Evolutionary conservation across 2,329 filamentous ascomycete genomes (phyloP).

Genomic region (Clathrospora elynae): DNA sequence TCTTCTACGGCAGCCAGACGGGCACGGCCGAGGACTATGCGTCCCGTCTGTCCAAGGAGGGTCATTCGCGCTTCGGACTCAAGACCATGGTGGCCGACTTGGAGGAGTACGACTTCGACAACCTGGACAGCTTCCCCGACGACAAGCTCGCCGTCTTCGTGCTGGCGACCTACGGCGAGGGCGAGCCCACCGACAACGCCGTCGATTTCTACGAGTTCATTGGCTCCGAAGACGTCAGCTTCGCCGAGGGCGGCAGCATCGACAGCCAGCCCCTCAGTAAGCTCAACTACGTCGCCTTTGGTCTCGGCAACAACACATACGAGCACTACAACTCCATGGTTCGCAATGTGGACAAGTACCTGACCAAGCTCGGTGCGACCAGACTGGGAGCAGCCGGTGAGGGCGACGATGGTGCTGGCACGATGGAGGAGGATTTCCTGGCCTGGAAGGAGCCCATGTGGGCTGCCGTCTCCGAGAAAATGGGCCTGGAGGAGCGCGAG

Average conservation of each 20-base stretch:
- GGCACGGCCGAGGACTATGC: conserved; percentile 98
- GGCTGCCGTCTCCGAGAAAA: conserved; percentile 77
- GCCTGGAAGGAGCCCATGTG: conserved; percentile 99
- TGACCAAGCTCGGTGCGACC: conserved; percentile 80
- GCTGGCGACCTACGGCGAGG: conserved; percentile 95
- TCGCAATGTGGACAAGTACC: conserved; percentile 80
- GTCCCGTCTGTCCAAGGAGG: conserved; percentile 93
- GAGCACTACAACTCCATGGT: conserved; percentile 99
- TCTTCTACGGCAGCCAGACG: conserved; percentile 98
- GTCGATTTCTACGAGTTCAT: conserved; percentile 99
- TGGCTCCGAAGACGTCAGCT: conserved; percentile 77
- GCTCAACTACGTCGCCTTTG: conserved; percentile 92
- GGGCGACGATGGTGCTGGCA: conserved; percentile 95
- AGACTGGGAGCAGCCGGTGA: conserved; percentile 88
- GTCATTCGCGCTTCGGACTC: conserved; percentile 91
- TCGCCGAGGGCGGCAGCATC: conserved; percentile 68
- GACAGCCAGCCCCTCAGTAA: conserved; percentile 76
- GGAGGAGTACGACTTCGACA: conserved; percentile 97
- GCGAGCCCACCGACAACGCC: conserved; percentile 97
- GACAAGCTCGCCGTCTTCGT: conserved; percentile 96
- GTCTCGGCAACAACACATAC: conserved; percentile 98
- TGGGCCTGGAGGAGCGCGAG: conserved; percentile 92
- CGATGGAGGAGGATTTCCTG: conserved; percentile 99
- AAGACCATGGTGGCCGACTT: conserved; percentile 98
- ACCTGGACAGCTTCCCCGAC: conserved; percentile 82